phyloP scores from a whole-genome alignment of 73 alveolate genomes.

The Tetrahymena borealis region DNA sequence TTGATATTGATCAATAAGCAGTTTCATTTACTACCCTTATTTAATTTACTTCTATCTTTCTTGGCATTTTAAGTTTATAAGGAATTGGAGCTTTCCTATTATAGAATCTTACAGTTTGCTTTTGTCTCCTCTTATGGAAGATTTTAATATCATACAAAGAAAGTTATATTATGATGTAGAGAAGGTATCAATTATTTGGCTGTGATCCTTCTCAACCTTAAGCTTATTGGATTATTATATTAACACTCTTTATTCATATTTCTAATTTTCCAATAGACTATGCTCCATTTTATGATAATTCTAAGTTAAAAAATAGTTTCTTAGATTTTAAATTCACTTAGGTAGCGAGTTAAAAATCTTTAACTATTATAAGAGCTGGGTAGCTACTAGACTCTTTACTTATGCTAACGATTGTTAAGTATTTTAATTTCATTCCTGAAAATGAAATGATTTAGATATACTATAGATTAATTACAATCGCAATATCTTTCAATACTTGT shows the following conservation, averaged over 20 bases:
- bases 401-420: neutral
- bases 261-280: neutral
- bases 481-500: neutral
- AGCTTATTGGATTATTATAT: neutral
- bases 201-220: neutral
- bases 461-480: neutral
- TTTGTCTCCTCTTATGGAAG: neutral
- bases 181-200: neutral
- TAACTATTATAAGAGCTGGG: neutral
- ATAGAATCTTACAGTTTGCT: neutral
- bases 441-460: neutral
- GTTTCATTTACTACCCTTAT: neutral
- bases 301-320: neutral
- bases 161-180: neutral
- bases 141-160: neutral
- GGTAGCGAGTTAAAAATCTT: neutral
- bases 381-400: neutral
- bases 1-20: neutral
- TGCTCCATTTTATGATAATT: neutral
- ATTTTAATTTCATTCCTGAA: neutral
- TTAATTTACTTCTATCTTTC: neutral
- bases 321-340: neutral
- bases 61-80: neutral
- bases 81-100: neutral
- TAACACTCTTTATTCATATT: neutral